Evolutionary conservation across 306 rosid genomes (phyloP).

Genomic region (Begonia loranthoides): DNA sequence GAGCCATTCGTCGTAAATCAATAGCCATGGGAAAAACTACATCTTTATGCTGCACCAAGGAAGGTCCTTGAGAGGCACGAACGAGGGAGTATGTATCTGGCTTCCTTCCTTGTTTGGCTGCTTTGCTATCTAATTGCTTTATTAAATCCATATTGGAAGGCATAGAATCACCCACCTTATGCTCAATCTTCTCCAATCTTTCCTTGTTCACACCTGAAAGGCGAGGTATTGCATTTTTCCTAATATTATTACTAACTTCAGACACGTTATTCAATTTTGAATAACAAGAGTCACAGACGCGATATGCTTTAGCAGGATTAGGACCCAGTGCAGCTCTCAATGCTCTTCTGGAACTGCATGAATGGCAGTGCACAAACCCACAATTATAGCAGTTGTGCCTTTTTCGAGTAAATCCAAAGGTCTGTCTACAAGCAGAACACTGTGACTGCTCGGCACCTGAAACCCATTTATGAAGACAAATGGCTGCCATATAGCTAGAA

Average conservation of each 20-base stretch:
- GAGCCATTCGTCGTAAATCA: conserved; percentile 63
- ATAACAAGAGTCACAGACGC: conserved; percentile 90
- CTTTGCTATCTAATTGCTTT: conserved; percentile 89
- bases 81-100: conserved; percentile 60
- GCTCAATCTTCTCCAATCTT: conserved; percentile 73
- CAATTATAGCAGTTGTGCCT: conserved; percentile 97
- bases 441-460: conserved; percentile 94
- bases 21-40: conserved; percentile 47
- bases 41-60: conserved; percentile 76
- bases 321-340: conserved; percentile 86
- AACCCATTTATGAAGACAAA: conserved; percentile 98
- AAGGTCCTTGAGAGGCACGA: conserved; percentile 63
- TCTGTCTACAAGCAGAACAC: conserved; percentile 94
- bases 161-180: conserved; percentile 51
- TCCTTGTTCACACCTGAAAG: conserved; percentile 94
- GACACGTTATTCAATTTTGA: conserved; percentile 73
- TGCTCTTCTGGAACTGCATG: conserved; percentile 90
- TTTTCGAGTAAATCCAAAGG: conserved; percentile 93
- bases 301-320: conserved; percentile 70
- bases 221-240: conserved; percentile 66
- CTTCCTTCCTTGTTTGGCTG: conserved; percentile 91
- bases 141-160: conserved; percentile 91
- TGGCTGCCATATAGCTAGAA: conserved; percentile 78
- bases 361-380: conserved; percentile 98
- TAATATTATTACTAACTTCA: conserved; percentile 41